These are phyloP conservation scores for Hymenotorrendiella dingleyae DNA, from an alignment of 2,329 filamentous ascomycete species.

Conservation along the genomic window DNA sequence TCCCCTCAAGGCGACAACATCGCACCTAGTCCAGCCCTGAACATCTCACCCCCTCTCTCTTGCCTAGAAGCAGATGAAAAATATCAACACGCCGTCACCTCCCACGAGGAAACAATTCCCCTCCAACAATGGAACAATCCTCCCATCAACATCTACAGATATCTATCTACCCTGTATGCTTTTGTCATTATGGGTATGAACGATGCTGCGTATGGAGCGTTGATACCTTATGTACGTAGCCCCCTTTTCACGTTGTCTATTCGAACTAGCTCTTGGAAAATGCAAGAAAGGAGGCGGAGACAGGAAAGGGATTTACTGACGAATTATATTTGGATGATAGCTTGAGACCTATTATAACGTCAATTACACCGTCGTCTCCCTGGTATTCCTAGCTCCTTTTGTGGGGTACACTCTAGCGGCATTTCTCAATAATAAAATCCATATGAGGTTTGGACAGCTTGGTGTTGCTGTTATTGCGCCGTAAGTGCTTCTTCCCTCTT, in stretches of 20 bases:
- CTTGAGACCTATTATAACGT: conserved; percentile 48
- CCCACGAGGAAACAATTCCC: no score
- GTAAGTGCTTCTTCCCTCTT: background rate
- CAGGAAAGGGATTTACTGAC: no score
- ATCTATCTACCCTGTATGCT: conserved; percentile 51
- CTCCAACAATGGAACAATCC: conserved; percentile 2
- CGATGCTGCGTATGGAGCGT: conserved; percentile 45
- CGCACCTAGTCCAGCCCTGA: no score
- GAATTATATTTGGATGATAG: background rate
- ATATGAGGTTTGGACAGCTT: conserved; percentile 52
- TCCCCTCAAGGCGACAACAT: no score
- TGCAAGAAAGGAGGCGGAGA: conserved; percentile 9
- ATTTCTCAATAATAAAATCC: conserved; percentile 58
- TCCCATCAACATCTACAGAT: conserved; percentile 52
- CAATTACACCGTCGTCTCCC: conserved; percentile 56
- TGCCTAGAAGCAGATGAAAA: no score
- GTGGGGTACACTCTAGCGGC: conserved; percentile 60
- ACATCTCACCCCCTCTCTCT: no score
- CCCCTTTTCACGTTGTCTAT: background rate
- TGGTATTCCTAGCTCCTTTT: conserved; percentile 62
- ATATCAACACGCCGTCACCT: no score
- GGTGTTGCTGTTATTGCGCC: conserved; percentile 43
- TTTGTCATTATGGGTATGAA: conserved; percentile 64
- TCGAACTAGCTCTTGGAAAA: conserved; percentile 30
- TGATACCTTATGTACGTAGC: conserved; percentile 7